A percentile compares a stretch with the other conserved stretches of the same genome.
These are phyloP conservation scores for Fusarium verrucosum DNA, from an alignment of 2,329 filamentous ascomycete species.

Conservation along the genomic window DNA sequence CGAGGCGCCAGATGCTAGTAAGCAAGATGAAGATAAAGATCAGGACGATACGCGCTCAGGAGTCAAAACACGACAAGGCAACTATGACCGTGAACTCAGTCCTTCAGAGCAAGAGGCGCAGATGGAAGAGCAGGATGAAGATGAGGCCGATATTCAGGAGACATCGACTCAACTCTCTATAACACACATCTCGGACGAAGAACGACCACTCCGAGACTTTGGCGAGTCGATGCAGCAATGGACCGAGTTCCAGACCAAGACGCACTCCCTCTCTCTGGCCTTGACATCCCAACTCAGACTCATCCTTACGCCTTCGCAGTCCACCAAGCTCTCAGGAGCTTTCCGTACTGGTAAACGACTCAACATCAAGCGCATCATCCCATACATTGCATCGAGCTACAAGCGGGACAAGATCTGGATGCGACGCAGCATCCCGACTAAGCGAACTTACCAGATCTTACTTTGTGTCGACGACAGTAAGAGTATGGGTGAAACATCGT, in stretches of 20 bases:
- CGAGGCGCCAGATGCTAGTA: conserved; percentile 53
- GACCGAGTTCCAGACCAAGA: conserved; percentile 84
- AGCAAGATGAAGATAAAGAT: conserved; percentile 55
- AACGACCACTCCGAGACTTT: conserved; percentile 58
- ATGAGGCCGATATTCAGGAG: conserved; percentile 60
- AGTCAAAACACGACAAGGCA: conserved; percentile 67
- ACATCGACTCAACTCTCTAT: conserved; percentile 72
- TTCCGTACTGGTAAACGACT: conserved; percentile 98
- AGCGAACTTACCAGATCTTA: conserved; percentile 96
- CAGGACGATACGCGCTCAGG: conserved; percentile 67
- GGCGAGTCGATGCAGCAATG: conserved; percentile 76
- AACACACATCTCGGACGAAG: conserved; percentile 71
- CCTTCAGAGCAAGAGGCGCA: conserved; percentile 56
- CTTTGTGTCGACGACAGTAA: conserved; percentile 96
- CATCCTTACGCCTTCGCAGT: conserved; percentile 92
- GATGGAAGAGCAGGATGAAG: conserved; percentile 58
- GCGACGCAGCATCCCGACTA: conserved; percentile 88
- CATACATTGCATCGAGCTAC: conserved; percentile 97
- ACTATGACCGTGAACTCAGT: conserved; percentile 63
- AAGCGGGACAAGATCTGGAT: conserved; percentile 99
- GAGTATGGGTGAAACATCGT: conserved; percentile 85
- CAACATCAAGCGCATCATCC: conserved; percentile 99
- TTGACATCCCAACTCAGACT: conserved; percentile 94
- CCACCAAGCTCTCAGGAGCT: conserved; percentile 94
- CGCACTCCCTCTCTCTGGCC: conserved; percentile 85